Conservation (phyloP, 306 rosid genomes). For the Malus orientalis region DNA sequence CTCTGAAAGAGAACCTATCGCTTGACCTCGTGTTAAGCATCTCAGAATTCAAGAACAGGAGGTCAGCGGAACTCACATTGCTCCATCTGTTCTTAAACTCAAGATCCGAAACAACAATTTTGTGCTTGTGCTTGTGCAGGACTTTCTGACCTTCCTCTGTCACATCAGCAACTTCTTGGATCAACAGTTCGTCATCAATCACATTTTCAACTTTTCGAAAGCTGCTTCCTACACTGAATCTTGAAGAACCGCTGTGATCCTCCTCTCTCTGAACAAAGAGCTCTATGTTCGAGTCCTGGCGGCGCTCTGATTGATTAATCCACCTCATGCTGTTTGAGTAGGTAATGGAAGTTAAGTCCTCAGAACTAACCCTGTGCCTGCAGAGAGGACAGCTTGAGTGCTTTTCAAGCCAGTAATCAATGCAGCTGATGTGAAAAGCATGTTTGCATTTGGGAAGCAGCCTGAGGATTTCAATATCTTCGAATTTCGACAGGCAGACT, state of each 20-base stretch:
- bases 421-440: conserved; percentile 84
- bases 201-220: conserved; percentile 48
- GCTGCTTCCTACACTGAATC: conserved; percentile 82
- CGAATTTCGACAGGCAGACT: conserved; percentile 77
- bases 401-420: conserved; percentile 85
- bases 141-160: conserved; percentile 18
- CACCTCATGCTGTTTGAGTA: conserved; percentile 61
- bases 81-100: conserved; percentile 85
- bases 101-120: conserved; percentile 65
- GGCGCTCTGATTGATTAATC: conserved; percentile 31
- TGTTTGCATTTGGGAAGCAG: conserved; percentile 84
- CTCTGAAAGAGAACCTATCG: conserved; percentile 43
- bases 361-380: conserved; percentile 54
- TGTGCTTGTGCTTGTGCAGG: conserved; percentile 67
- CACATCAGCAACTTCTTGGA: conserved; percentile 11
- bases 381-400: conserved; percentile 96
- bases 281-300: conserved; percentile 63
- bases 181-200: conserved; percentile 27
- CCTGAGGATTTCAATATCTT: conserved; percentile 70
- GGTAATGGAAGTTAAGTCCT: conserved; percentile 45
- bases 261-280: conserved; percentile 84
- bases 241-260: conserved; percentile 50
- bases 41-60: conserved; percentile 74
- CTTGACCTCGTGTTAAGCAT: conserved; percentile 57
- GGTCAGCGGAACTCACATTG: conserved; percentile 75